phyloP scores from a whole-genome alignment of 495 filamentous ascomycete species.

The Penicillium salamii region DNA sequence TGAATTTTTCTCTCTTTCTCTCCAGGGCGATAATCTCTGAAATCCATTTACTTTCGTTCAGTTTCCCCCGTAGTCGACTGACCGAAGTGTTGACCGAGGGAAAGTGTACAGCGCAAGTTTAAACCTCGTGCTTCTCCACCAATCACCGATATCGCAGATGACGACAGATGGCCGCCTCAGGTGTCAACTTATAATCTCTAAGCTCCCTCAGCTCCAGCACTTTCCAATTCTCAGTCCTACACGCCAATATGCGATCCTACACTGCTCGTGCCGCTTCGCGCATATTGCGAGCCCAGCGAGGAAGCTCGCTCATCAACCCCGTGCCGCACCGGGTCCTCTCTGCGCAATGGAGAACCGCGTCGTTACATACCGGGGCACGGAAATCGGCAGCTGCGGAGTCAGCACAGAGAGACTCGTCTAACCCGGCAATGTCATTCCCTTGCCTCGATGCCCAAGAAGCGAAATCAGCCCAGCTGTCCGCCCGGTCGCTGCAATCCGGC shows the following conservation, averaged over 20 bases:
- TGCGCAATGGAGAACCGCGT: constrained; percentile 10
- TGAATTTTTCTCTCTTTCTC: too few relatives aligned
- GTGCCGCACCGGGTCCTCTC: constrained; percentile 20
- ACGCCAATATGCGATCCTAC: constrained; percentile 22
- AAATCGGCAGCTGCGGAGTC: constrained; percentile 29
- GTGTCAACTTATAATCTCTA: not conserved
- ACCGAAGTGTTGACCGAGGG: not conserved
- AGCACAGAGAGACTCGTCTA: constrained; percentile 54
- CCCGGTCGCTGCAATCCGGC: constrained; percentile 67
- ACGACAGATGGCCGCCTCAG: constrained; percentile 16
- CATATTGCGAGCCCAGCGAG: constrained; percentile 13
- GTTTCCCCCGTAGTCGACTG: too few relatives aligned
- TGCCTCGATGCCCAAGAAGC: constrained; percentile 91
- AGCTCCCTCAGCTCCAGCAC: not conserved
- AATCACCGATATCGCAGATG: constrained; percentile 19
- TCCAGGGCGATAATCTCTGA: too few relatives aligned
- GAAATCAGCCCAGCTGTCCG: constrained; percentile 73
- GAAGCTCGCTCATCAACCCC: constrained; percentile 6
- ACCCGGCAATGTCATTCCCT: constrained; percentile 90
- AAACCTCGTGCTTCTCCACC: constrained; percentile 2
- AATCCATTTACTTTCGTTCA: too few relatives aligned
- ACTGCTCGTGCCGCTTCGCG: constrained; percentile 24
- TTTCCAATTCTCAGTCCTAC: not conserved
- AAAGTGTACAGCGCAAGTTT: not conserved
- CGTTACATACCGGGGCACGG: constrained; percentile 27